Conservation (phyloP, 441 rosid genomes). For the Gossypium davidsonii region DNA sequence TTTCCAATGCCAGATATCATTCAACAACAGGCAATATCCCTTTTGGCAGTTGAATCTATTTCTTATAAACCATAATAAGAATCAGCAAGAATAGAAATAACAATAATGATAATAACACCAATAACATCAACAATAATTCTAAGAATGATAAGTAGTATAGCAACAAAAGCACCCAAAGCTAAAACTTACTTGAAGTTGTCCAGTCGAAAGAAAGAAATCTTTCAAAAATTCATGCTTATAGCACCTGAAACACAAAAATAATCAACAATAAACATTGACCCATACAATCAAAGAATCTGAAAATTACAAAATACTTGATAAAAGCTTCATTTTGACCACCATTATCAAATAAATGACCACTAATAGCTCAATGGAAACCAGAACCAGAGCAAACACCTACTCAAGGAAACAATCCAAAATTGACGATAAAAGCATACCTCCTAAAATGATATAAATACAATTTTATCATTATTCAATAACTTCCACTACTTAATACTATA, state of each 20-base stretch:
- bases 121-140: slow-evolving; percentile 3
- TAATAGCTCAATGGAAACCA: background rate
- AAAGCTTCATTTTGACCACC: slow-evolving; percentile 2
- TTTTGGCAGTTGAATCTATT: background rate
- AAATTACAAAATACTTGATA: background rate
- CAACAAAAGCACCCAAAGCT: slow-evolving; percentile 11
- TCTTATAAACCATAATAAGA: background rate
- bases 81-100: background rate
- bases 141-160: background rate
- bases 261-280: background rate
- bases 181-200: slow-evolving; percentile 84
- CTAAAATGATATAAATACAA: background rate
- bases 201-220: slow-evolving; percentile 89
- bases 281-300: background rate
- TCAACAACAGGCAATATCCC: background rate
- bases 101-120: background rate
- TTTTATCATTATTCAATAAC: background rate
- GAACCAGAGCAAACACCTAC: background rate
- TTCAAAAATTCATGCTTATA: slow-evolving; percentile 80
- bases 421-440: background rate
- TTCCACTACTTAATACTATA: background rate
- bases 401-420: background rate
- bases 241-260: slow-evolving; percentile 46
- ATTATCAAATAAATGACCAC: background rate
- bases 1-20: slow-evolving; percentile 4